A percentile compares a stretch with the other conserved stretches of the same genome.
Evolutionary conservation across 495 filamentous ascomycete species (phyloP).

Genomic region (Trichoderma virens): DNA sequence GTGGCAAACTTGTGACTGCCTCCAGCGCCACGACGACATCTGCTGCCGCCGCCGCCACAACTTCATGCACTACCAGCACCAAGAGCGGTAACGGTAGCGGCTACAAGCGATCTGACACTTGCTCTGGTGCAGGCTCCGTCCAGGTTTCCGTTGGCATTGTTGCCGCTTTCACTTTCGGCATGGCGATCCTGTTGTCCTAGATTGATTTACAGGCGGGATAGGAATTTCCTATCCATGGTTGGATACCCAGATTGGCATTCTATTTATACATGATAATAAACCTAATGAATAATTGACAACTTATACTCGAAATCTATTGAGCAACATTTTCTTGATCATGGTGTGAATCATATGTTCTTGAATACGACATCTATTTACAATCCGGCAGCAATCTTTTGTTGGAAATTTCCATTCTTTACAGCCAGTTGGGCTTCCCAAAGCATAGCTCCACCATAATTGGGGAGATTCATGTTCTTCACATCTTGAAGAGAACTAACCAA

Average conservation of each 20-base stretch:
- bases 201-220: background rate
- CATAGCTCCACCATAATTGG: conserved; percentile 10
- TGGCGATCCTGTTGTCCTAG: background rate
- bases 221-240: background rate
- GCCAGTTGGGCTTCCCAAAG: conserved; percentile 8
- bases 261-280: background rate
- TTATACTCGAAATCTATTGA: background rate
- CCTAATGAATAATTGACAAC: background rate
- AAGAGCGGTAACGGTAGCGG: background rate
- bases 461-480: background rate
- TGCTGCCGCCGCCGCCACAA: background rate
- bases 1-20: background rate
- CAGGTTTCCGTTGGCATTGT: background rate
- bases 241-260: background rate
- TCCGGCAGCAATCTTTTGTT: too few species aligned
- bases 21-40: background rate
- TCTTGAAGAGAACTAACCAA: background rate
- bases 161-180: background rate
- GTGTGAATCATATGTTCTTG: too few species aligned
- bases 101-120: conserved; percentile 3
- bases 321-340: too few species aligned
- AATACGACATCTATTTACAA: too few species aligned
- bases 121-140: background rate
- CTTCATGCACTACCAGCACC: background rate
- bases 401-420: conserved; percentile 10